These are phyloP conservation scores for Hansenula sp. DNA, from an alignment of 1,139 yeast species.

Conservation along the genomic window DNA sequence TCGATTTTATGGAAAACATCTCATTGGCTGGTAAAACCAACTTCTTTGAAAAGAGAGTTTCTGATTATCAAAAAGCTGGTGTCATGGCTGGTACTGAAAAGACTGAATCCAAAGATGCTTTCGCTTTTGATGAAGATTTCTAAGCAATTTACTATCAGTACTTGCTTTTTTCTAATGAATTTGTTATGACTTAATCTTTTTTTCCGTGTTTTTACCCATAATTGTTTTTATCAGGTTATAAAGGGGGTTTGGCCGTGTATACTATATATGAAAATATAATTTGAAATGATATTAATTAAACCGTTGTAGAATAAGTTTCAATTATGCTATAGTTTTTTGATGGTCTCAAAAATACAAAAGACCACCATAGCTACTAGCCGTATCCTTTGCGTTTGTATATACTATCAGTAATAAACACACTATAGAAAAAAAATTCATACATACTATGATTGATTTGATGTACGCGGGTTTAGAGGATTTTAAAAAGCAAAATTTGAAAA, in stretches of 20 bases:
- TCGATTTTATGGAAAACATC: slow-evolving; percentile 97
- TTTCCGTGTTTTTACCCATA: neutral
- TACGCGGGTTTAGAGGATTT: too few species aligned
- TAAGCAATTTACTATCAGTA: slow-evolving; percentile 18
- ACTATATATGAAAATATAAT: neutral
- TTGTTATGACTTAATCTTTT: slow-evolving; percentile 11
- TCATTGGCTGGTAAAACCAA: slow-evolving; percentile 97
- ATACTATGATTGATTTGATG: too few species aligned
- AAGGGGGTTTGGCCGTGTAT: neutral
- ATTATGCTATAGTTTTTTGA: too few species aligned
- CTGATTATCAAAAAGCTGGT: slow-evolving; percentile 99
- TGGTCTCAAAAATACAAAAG: too few species aligned
- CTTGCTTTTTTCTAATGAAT: slow-evolving; percentile 6
- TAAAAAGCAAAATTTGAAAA: too few species aligned
- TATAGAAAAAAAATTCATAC: too few species aligned
- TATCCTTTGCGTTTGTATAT: too few species aligned
- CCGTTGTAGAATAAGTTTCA: too few species aligned
- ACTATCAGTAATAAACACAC: too few species aligned
- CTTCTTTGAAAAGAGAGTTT: slow-evolving; percentile 97
- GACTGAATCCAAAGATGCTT: slow-evolving; percentile 39
- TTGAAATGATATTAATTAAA: too few species aligned
- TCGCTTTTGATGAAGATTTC: slow-evolving; percentile 50
- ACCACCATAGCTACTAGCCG: too few species aligned
- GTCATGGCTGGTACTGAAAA: slow-evolving; percentile 69
- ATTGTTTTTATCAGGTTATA: slow-evolving; percentile 2